Evolutionary conservation across 1,284 basidiomycete genomes (phyloP).

Genomic region (Sporisorium reilianum): DNA sequence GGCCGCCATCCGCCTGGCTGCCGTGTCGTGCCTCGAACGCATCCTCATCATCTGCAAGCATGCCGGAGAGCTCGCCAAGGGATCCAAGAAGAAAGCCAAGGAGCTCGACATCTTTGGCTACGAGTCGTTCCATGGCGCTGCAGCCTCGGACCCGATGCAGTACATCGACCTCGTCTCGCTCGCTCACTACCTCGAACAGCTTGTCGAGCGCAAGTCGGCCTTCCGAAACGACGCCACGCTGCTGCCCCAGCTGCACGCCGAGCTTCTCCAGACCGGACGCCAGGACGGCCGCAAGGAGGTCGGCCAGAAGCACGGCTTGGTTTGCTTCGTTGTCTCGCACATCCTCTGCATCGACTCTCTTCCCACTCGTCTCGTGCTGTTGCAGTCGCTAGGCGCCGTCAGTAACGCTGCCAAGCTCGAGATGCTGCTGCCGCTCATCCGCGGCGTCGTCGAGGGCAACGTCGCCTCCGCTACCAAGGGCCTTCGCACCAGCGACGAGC

Average conservation of each 20-base stretch:
- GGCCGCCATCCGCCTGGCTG: conserved; percentile 75
- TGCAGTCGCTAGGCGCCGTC: conserved; percentile 76
- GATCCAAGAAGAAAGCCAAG: conserved; percentile 34
- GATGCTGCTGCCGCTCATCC: conserved; percentile 77
- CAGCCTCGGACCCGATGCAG: conserved; percentile 74
- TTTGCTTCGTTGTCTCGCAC: conserved; percentile 87
- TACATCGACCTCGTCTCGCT: conserved; percentile 83
- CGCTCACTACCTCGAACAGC: conserved; percentile 76
- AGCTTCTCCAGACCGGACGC: conserved; percentile 73
- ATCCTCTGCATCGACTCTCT: conserved; percentile 76
- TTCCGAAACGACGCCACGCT: conserved; percentile 79
- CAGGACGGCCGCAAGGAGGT: conserved; percentile 76
- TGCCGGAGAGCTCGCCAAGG: conserved; percentile 61
- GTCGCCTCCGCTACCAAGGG: conserved; percentile 12
- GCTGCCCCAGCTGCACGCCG: conserved; percentile 76
- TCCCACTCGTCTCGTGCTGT: conserved; percentile 74
- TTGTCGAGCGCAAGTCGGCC: conserved; percentile 69
- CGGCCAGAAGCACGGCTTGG: conserved; percentile 77
- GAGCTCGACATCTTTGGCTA: conserved; percentile 80
- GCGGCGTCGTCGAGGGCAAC: conserved; percentile 68
- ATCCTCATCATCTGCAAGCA: conserved; percentile 70
- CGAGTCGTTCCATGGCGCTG: conserved; percentile 82
- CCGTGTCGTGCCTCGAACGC: conserved; percentile 76
- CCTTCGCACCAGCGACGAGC: conserved; percentile 25
- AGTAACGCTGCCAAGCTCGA: conserved; percentile 77